These are phyloP conservation scores for Rheum nobile DNA, from an alignment of 148 eudicot species.

Conservation along the genomic window DNA sequence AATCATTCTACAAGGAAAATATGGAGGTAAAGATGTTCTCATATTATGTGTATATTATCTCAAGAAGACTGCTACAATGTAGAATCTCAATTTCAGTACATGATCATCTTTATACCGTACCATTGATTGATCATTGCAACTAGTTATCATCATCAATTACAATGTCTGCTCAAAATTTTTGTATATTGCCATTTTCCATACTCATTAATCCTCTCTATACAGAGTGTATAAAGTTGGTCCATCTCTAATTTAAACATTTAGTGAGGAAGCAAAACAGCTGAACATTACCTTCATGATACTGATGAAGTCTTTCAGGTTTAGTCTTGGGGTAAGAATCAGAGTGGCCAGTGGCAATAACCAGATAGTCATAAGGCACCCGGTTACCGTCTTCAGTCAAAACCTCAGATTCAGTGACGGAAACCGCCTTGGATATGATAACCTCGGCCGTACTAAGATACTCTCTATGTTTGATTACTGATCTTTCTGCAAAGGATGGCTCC, in stretches of 20 bases:
- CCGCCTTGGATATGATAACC: constrained; percentile 27
- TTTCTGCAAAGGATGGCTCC: constrained; percentile 54
- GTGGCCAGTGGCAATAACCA: constrained; percentile 61
- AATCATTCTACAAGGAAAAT: background rate
- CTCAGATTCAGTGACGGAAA: constrained; percentile 23
- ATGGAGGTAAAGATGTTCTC: background rate
- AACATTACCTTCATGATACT: constrained; percentile 36
- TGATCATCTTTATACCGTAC: background rate
- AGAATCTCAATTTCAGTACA: background rate
- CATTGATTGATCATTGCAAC: background rate
- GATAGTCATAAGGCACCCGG: constrained; percentile 36
- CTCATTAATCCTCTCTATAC: background rate
- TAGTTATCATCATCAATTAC: background rate
- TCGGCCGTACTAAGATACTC: constrained; percentile 40
- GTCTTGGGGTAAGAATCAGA: constrained; percentile 21
- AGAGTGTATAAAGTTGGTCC: background rate
- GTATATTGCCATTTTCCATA: background rate
- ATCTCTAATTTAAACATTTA: background rate
- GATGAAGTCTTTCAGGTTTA: constrained; percentile 32
- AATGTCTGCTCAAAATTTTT: background rate
- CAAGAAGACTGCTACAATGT: background rate
- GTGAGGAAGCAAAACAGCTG: background rate
- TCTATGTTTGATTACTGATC: constrained; percentile 36
- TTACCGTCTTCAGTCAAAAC: constrained; percentile 40
- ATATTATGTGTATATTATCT: background rate